Evolutionary conservation across 2,329 filamentous ascomycete genomes (phyloP), one percentile per base, ranked within the genome.

Genomic region (Paecilomyces formosus): DNA sequence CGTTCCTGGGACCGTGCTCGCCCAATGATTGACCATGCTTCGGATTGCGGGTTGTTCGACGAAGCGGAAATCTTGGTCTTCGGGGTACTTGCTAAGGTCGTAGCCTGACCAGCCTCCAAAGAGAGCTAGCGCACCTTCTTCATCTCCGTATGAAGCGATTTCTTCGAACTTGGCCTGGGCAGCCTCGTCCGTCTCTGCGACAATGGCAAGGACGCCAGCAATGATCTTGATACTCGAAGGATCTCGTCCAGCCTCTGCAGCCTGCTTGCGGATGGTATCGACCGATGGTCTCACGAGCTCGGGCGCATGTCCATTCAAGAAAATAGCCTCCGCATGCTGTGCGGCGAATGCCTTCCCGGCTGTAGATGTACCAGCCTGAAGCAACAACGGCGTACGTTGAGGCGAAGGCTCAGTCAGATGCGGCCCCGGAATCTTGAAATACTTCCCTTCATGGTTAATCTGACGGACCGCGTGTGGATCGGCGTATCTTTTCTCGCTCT

Each of bases 41-140:
- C 76, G 73, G 9, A 80, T 75, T 1, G 72, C 74, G 1, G 76
- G 74, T 1, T 72, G 70, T 6, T 72, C 72, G 6, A 70, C 68
- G 58, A 79, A 78, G 1, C 73, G 68, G 58, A 80, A 78, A 54
- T 80, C 76, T 49, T 78, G 73, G 28, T 79, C 76, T 51, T 79
- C 77, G 0, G 68, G 66, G 55, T 74, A 78, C 0, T 67, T 68
- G 1, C 72, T 73, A 1, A 80, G 66, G 62, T 80, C 78, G 4
- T 75, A 76, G 0, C 78, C 78, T 1, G 74, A 74, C 78, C 78
- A 80, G 0, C 78, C 78, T 2, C 78, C 78, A 58, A 80, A 79
- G 0, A 80, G 64, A 3, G 76, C 72, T 18, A 77, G 70, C 0
- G 76, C 74, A 0, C 78, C 78, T 58, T 80, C 77, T 0, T 70